A percentile compares a stretch with the other conserved stretches of the same genome.
phyloP scores from a whole-genome alignment of 441 rosid genomes.

The Populus hybrid region DNA sequence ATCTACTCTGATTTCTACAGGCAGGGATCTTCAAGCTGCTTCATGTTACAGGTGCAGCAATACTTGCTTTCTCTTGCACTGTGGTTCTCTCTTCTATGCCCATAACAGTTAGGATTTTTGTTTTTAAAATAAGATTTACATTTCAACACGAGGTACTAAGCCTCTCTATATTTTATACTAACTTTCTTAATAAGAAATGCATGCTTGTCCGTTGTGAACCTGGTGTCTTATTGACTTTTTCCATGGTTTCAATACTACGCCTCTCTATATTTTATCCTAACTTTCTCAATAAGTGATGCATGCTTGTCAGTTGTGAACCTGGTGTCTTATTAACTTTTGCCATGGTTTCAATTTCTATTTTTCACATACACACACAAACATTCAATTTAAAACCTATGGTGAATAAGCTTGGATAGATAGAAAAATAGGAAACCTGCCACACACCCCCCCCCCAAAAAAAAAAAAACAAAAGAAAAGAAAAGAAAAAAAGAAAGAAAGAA shows the following conservation, averaged over 20 bases:
- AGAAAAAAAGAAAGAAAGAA: too few relatives aligned
- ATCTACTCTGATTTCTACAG: constrained; percentile 29
- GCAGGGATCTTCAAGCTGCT: constrained; percentile 38
- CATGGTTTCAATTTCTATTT: not conserved
- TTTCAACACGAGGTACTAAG: not conserved
- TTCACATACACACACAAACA: too few relatives aligned
- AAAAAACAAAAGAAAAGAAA: too few relatives aligned
- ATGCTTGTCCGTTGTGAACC: not conserved
- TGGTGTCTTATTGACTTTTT: not conserved
- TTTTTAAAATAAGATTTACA: too few relatives aligned
- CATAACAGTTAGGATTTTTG: not conserved
- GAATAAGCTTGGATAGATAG: too few relatives aligned
- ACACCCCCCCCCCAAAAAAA: too few relatives aligned
- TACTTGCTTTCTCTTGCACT: not conserved
- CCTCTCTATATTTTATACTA: not conserved
- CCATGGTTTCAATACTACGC: not conserved
- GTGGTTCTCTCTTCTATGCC: not conserved
- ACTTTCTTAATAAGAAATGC: not conserved
- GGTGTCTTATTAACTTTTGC: not conserved
- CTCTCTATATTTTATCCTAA: not conserved
- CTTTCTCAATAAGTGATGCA: not conserved
- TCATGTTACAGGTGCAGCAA: constrained; percentile 49
- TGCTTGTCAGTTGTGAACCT: not conserved
- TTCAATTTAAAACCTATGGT: too few relatives aligned
- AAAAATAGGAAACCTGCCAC: too few relatives aligned